These are phyloP conservation scores for Penicillium expansum DNA, from an alignment of 2,329 filamentous ascomycete species.

Conservation along the genomic window DNA sequence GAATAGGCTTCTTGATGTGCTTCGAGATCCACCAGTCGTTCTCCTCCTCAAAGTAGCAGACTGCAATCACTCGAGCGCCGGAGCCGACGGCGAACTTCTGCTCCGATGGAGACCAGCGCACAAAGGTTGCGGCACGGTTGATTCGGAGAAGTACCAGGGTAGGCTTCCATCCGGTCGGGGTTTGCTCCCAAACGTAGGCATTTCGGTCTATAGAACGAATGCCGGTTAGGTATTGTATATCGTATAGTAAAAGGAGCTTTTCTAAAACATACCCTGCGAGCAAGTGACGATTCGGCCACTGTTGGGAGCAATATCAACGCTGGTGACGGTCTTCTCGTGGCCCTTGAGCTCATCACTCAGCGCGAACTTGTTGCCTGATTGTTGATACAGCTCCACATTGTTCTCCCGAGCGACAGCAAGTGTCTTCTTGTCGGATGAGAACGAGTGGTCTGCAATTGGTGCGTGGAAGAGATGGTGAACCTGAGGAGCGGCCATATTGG, in stretches of 20 bases:
- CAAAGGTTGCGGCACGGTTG: constrained; percentile 93
- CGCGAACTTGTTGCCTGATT: constrained; percentile 70
- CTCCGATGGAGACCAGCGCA: constrained; percentile 95
- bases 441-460: constrained; percentile 96
- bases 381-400: constrained; percentile 81
- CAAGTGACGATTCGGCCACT: constrained; percentile 95
- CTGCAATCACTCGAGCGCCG: constrained; percentile 88
- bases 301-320: constrained; percentile 89
- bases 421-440: constrained; percentile 84
- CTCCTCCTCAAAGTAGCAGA: constrained; percentile 99
- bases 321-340: constrained; percentile 94
- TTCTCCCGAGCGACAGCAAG: constrained; percentile 90
- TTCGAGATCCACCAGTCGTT: constrained; percentile 99
- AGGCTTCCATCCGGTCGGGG: constrained; percentile 89
- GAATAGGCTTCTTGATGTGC: constrained; percentile 98
- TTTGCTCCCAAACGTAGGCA: constrained; percentile 95
- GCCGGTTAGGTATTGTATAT: not conserved
- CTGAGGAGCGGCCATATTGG: constrained; percentile 77
- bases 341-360: constrained; percentile 91
- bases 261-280: constrained; percentile 69
- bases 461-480: constrained; percentile 96
- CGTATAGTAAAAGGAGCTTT: not conserved
- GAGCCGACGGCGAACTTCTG: constrained; percentile 97
- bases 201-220: constrained; percentile 69
- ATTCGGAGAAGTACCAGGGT: constrained; percentile 95